A percentile compares a stretch with the other conserved stretches of the same genome.
phyloP scores from a whole-genome alignment of 371 early-diverging fungal species.

The Mucor lusitanicus region DNA sequence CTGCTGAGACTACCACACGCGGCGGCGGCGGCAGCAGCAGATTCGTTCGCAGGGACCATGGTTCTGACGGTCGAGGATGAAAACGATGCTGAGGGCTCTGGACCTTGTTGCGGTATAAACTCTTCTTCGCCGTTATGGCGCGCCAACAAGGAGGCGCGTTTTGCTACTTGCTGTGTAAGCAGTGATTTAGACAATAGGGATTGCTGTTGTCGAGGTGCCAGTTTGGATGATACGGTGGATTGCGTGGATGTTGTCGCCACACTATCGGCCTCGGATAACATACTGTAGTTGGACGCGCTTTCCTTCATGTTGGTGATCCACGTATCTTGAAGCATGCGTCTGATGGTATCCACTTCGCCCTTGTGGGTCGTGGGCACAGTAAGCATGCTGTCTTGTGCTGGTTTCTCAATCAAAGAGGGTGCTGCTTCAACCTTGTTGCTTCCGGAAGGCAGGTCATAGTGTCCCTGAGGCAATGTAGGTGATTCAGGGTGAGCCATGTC shows the following conservation, averaged over 20 bases:
- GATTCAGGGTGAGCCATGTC: neutral
- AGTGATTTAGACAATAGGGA: slow-evolving; percentile 17
- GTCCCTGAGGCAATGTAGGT: neutral
- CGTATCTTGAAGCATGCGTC: slow-evolving; percentile 35
- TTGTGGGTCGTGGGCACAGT: neutral
- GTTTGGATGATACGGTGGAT: neutral
- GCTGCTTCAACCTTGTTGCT: neutral
- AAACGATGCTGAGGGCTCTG: slow-evolving; percentile 25
- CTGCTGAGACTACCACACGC: neutral
- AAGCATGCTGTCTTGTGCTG: neutral
- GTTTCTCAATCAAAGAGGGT: too few relatives aligned
- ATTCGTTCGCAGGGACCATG: slow-evolving; percentile 15
- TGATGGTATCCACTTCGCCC: slow-evolving; percentile 34
- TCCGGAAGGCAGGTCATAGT: neutral
- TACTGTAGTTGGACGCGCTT: slow-evolving; percentile 24
- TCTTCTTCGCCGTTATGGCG: neutral
- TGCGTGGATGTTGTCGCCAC: neutral
- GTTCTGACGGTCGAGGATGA: slow-evolving; percentile 30
- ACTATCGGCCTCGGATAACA: slow-evolving; percentile 16
- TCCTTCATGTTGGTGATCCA: slow-evolving; percentile 28
- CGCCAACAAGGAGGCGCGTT: slow-evolving; percentile 7
- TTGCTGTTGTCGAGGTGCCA: slow-evolving; percentile 9
- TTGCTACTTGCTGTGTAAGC: slow-evolving; percentile 14
- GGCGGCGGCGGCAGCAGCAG: neutral
- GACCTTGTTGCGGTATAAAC: slow-evolving; percentile 7